Evolutionary conservation across 345 rosid species (phyloP).

Genomic region (Kandelia obovata): DNA sequence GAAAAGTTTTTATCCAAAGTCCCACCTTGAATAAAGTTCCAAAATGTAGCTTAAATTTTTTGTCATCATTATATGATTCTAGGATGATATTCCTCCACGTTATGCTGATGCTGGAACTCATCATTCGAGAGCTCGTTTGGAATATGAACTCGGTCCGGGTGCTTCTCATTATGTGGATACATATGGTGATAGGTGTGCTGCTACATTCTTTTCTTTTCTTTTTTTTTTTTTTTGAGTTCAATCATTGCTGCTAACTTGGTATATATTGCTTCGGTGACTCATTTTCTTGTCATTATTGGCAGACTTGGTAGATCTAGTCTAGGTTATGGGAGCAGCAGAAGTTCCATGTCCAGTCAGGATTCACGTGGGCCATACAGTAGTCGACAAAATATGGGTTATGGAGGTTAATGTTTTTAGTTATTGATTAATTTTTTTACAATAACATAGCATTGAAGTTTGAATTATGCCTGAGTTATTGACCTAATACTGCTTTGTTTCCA

Average conservation of each 20-base stretch:
- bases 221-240: not conserved
- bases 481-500: constrained; percentile 29
- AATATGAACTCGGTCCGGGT: constrained; percentile 61
- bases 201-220: not conserved
- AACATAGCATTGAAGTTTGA: constrained; percentile 4
- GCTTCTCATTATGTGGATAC: constrained; percentile 76
- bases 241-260: not conserved
- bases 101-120: constrained; percentile 68
- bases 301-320: constrained; percentile 75
- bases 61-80: constrained; percentile 2
- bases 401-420: constrained; percentile 40
- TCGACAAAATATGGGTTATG: constrained; percentile 78
- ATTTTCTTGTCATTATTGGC: constrained; percentile 27
- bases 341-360: constrained; percentile 69
- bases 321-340: constrained; percentile 83
- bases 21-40: not conserved
- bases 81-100: constrained; percentile 89
- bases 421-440: constrained; percentile 14
- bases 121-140: constrained; percentile 86
- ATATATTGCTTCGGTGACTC: constrained; percentile 1
- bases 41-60: constrained; percentile 5
- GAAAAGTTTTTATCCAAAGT: not conserved
- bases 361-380: constrained; percentile 72
- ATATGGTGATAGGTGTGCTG: constrained; percentile 72
- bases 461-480: not conserved